Evolutionary conservation across 805 yeast species (phyloP).

Genomic region (Kodamaea lidongshanica): DNA sequence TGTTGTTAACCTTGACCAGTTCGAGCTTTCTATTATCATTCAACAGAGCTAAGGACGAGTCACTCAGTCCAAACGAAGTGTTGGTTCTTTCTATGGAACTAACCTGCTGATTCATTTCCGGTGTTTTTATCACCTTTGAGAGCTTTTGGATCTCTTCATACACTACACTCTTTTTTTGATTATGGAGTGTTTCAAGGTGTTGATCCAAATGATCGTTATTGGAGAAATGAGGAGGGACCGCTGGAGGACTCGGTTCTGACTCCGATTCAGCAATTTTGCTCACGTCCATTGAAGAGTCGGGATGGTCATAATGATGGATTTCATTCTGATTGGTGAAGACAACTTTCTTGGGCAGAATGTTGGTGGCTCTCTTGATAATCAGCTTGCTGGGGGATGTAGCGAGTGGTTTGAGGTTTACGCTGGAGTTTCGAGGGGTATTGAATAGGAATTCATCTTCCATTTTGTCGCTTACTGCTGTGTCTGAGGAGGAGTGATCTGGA

Average conservation of each 20-base stretch:
- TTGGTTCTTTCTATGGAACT: too few relatives aligned
- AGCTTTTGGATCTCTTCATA: constrained; percentile 6
- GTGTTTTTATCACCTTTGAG: too few relatives aligned
- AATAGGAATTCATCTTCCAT: constrained; percentile 12
- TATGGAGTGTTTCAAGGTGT: too few relatives aligned
- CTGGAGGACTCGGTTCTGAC: constrained; percentile 21
- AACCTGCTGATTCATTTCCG: too few relatives aligned
- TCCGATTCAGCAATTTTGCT: constrained; percentile 4
- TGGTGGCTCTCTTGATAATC: constrained; percentile 26
- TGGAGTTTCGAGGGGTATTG: constrained; percentile 12
- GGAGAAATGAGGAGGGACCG: constrained; percentile 20
- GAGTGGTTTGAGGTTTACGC: constrained; percentile 6
- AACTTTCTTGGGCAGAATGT: constrained; percentile 36
- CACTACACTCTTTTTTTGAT: constrained; percentile 7
- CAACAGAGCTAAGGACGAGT: constrained; percentile 32
- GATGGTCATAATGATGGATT: constrained; percentile 24
- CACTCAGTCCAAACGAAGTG: constrained; percentile 35
- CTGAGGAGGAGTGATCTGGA: constrained; percentile 39
- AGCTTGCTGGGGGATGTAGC: constrained; percentile 33
- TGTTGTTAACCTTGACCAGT: constrained; percentile 13
- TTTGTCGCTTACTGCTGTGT: constrained; percentile 34
- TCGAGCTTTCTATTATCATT: constrained; percentile 24
- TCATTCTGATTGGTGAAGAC: constrained; percentile 29
- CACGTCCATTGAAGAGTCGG: constrained; percentile 6
- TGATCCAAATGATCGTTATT: constrained; percentile 40